Percentiles rank a stretch among this genome's conserved stretches.
Conservation (phyloP, 768 basidiomycete genomes). For the Phlebiopsis gigantea region DNA sequence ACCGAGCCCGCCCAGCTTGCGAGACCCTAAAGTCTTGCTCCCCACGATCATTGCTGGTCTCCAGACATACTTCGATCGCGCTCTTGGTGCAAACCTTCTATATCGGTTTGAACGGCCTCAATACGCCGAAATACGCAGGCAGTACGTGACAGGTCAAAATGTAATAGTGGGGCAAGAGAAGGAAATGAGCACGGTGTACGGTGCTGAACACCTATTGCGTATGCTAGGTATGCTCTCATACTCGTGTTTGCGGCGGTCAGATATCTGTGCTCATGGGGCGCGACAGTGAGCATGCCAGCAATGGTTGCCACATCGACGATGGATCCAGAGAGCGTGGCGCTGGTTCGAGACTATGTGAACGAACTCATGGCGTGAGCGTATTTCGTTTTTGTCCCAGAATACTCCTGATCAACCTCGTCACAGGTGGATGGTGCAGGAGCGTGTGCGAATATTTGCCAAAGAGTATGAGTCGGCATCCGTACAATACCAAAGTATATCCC, state of each 20-base stretch:
- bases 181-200: constrained; percentile 88
- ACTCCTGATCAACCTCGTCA: neutral
- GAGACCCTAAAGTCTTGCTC: constrained; percentile 63
- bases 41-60: constrained; percentile 84
- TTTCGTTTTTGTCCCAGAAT: neutral
- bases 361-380: constrained; percentile 77
- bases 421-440: constrained; percentile 79
- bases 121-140: constrained; percentile 73
- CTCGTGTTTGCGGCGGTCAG: neutral
- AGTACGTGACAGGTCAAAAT: constrained; percentile 67
- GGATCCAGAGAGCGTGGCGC: constrained; percentile 77
- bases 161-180: constrained; percentile 66
- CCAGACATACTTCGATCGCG: constrained; percentile 89
- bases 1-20: constrained; percentile 43
- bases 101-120: constrained; percentile 96
- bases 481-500: constrained; percentile 78
- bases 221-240: constrained; percentile 63
- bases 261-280: constrained; percentile 3
- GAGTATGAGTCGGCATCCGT: constrained; percentile 76
- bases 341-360: constrained; percentile 86
- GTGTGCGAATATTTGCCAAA: constrained; percentile 63
- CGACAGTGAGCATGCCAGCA: constrained; percentile 82
- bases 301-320: constrained; percentile 89
- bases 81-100: constrained; percentile 82
- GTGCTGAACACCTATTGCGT: constrained; percentile 88